Evolutionary conservation across 192 early-diverging fungal species (phyloP), one percentile per base, ranked within the genome.

Genomic region (Umbelopsis isabellina): DNA sequence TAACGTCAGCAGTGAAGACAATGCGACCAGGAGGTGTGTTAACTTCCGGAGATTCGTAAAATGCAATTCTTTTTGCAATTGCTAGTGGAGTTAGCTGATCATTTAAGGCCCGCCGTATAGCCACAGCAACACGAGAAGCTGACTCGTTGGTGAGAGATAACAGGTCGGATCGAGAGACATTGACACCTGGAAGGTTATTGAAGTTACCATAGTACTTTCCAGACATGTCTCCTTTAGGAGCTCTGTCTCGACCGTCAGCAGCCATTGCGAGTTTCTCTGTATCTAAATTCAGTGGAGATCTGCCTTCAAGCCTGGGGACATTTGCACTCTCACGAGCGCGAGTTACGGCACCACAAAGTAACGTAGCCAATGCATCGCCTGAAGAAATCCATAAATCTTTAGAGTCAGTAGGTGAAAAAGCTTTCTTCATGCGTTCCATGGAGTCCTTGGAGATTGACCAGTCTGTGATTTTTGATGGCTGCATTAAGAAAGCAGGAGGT

Each of bases 191-290:
- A 70, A 80, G 74, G 47, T 47, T 46, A 46, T 80, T 80, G 47
- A 75, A 80, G 71, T 80, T 80, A 48, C 78, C 78, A 64, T 71
- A 72, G 65, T 80, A 80, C 12, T 45, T 70, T 5, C 78, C 55
- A 33, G 58, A 3, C 78, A 80, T 80, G 16, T 72, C 48, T 7
- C 73, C 71, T n/a, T 65, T 21, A 66, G 74, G 58, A 48, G 78
- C 27, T 61, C 78, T 65, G 8, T 64, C 74, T 22, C 78, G 67
- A 65, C 78, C 78, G 25, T 80, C 74, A 3, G 74, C 78, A 21
- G 76, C 72, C 72, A 78, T 78, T 8, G 51, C 72, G 25, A 78
- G 66, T 11, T 49, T 49, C 68, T 80, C 78, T 20, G 33, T 65
- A 22, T 58, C 21, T 18, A 68, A 73, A 50, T 75, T 74, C 1